Evolutionary conservation across 208 protist species (phyloP).

Genomic region (Vickermania ingenoplastis): DNA sequence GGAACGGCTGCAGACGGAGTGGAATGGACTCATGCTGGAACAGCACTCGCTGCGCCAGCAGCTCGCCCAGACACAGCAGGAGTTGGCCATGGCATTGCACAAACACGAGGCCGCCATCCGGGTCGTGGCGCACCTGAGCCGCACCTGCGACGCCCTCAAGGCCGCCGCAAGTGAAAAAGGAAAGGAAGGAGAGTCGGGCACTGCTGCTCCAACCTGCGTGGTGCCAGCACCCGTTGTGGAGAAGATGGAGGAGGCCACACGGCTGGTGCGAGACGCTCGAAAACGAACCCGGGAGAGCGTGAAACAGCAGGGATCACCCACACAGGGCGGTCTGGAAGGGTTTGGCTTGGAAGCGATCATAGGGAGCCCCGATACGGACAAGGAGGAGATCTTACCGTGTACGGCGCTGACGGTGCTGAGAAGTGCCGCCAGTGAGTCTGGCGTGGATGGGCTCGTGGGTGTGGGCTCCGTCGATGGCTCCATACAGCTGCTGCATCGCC

Average conservation of each 20-base stretch:
- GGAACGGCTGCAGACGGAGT: conserved; percentile 95
- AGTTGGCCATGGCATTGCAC: conserved; percentile 96
- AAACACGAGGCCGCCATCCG: conserved; percentile 98
- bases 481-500: background rate
- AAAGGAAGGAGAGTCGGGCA: conserved; percentile 4
- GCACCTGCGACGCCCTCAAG: conserved; percentile 38
- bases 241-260: conserved; percentile 6
- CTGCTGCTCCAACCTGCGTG: conserved; percentile 28
- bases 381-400: background rate
- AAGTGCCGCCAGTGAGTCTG: no score
- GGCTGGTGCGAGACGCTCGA: background rate
- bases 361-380: background rate
- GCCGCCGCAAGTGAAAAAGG: background rate
- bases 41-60: conserved; percentile 94
- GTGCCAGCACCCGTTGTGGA: conserved; percentile 18
- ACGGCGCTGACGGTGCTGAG: background rate
- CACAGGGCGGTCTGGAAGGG: background rate
- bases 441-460: background rate
- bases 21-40: conserved; percentile 98
- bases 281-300: background rate
- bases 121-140: conserved; percentile 95
- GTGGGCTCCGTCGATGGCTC: background rate
- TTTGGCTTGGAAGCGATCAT: background rate
- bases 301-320: background rate
- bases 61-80: conserved; percentile 84